Conservation (phyloP, 2,329 filamentous ascomycete genomes). For the Dothideomycetidae sp. region DNA sequence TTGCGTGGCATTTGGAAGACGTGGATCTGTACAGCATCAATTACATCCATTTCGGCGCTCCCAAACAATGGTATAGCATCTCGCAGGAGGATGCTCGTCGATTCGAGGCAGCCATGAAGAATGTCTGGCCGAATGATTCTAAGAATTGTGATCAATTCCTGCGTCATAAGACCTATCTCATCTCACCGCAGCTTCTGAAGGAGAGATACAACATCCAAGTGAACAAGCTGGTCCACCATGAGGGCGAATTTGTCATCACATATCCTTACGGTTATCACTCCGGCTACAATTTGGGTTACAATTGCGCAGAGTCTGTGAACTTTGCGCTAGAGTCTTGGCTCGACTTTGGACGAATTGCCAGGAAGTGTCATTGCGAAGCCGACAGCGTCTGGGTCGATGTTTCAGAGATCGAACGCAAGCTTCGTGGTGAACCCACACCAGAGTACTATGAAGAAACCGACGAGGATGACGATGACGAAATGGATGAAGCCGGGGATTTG, state of each 20-base stretch:
- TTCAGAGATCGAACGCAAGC: slow-evolving; percentile 83
- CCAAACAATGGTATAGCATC: slow-evolving; percentile 99
- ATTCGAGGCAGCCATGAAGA: slow-evolving; percentile 92
- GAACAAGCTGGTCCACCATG: slow-evolving; percentile 88
- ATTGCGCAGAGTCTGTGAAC: slow-evolving; percentile 97
- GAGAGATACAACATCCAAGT: slow-evolving; percentile 89
- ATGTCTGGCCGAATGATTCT: slow-evolving; percentile 81
- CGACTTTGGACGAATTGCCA: slow-evolving; percentile 85
- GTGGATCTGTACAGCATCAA: slow-evolving; percentile 99
- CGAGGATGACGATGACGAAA: slow-evolving; percentile 48
- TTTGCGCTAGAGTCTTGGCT: slow-evolving; percentile 94
- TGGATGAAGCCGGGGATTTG: slow-evolving; percentile 47
- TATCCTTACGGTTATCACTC: slow-evolving; percentile 98
- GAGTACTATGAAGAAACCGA: slow-evolving; percentile 72
- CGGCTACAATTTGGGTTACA: slow-evolving; percentile 94
- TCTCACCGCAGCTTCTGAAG: slow-evolving; percentile 76
- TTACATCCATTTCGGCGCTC: slow-evolving; percentile 95
- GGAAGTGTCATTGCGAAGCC: slow-evolving; percentile 91
- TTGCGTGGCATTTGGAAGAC: slow-evolving; percentile 97
- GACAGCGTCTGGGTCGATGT: slow-evolving; percentile 99
- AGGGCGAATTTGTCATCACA: slow-evolving; percentile 95
- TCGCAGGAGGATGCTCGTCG: slow-evolving; percentile 85
- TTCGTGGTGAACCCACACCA: slow-evolving; percentile 68
- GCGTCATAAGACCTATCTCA: slow-evolving; percentile 92
- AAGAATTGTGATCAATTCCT: slow-evolving; percentile 95